A percentile compares a stretch with the other conserved stretches of the same genome.
Conservation (phyloP, 805 yeast genomes). For the Pichia gijzeniarum region DNA sequence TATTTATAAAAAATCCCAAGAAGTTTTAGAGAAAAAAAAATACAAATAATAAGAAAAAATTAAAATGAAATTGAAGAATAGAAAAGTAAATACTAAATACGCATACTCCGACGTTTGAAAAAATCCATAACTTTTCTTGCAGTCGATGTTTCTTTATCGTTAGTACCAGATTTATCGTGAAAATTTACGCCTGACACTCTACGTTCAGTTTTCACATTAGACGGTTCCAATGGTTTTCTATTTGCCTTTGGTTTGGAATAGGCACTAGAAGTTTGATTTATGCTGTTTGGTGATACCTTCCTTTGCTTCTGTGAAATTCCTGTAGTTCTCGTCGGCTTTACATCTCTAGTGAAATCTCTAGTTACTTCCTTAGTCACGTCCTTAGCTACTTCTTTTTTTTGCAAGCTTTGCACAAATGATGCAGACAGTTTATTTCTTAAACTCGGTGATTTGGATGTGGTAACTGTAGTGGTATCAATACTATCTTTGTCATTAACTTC, state of each 20-base stretch:
- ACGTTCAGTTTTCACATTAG: conserved; percentile 9
- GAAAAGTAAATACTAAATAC: conserved; percentile 21
- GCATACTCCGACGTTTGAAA: conserved; percentile 58
- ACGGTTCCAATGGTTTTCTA: conserved; percentile 15
- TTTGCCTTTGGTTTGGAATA: not conserved
- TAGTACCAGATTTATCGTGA: conserved; percentile 18
- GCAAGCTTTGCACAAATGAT: too few species aligned
- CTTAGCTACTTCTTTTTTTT: too few species aligned
- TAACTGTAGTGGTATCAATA: not conserved
- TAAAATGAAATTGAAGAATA: not conserved
- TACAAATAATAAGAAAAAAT: not conserved
- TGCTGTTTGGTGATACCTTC: not conserved
- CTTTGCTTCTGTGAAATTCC: conserved; percentile 1
- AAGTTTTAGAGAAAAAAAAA: not conserved
- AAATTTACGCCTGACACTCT: conserved; percentile 4
- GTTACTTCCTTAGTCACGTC: too few species aligned
- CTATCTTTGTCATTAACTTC: conserved; percentile 2
- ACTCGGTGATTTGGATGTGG: not conserved
- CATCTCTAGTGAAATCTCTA: not conserved
- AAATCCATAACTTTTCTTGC: conserved; percentile 75
- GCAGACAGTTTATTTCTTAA: not conserved
- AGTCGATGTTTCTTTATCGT: conserved; percentile 57
- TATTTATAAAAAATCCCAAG: conserved; percentile 1
- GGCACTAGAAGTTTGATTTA: not conserved
- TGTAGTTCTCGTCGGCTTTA: not conserved